Evolutionary conservation across 129 eudicot species (phyloP).

Genomic region (Artemisia annua): DNA sequence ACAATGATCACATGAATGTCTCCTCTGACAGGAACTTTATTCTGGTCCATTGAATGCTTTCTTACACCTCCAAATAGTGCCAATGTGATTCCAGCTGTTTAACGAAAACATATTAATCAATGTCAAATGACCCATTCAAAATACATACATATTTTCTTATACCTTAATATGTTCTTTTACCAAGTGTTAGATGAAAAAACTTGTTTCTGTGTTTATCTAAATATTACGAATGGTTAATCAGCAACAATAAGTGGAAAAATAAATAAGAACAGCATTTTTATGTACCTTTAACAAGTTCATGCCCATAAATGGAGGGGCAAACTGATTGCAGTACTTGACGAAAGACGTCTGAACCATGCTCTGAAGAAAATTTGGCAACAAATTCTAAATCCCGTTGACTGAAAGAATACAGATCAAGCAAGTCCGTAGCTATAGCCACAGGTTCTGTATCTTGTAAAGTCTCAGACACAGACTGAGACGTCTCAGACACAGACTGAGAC

Average conservation of each 20-base stretch:
- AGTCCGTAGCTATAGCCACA: slow-evolving; percentile 52
- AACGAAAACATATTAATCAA: slow-evolving; percentile 2
- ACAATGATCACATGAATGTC: slow-evolving; percentile 92
- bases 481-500: slow-evolving; percentile 61
- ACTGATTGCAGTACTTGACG: slow-evolving; percentile 87
- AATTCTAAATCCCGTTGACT: slow-evolving; percentile 83
- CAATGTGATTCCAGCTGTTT: slow-evolving; percentile 74
- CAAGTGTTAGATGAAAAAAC: slow-evolving; percentile 1
- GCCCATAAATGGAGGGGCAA: slow-evolving; percentile 97
- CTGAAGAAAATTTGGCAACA: slow-evolving; percentile 62
- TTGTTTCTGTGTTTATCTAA: not conserved
- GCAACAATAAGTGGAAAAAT: not conserved
- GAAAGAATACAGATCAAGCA: slow-evolving; percentile 75
- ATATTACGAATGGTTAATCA: not conserved
- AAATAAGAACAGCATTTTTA: slow-evolving; percentile 7
- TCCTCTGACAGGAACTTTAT: slow-evolving; percentile 97
- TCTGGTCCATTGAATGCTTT: slow-evolving; percentile 91
- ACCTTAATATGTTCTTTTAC: slow-evolving; percentile 13
- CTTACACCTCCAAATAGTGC: slow-evolving; percentile 92
- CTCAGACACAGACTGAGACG: slow-evolving; percentile 59
- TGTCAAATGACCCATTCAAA: not conserved
- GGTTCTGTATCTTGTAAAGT: slow-evolving; percentile 36
- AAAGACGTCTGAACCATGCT: slow-evolving; percentile 77
- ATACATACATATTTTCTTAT: not conserved
- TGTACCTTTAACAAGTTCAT: slow-evolving; percentile 97